phyloP scores from a whole-genome alignment of 2,329 filamentous ascomycete species.

The Incumbomyces lentus region DNA sequence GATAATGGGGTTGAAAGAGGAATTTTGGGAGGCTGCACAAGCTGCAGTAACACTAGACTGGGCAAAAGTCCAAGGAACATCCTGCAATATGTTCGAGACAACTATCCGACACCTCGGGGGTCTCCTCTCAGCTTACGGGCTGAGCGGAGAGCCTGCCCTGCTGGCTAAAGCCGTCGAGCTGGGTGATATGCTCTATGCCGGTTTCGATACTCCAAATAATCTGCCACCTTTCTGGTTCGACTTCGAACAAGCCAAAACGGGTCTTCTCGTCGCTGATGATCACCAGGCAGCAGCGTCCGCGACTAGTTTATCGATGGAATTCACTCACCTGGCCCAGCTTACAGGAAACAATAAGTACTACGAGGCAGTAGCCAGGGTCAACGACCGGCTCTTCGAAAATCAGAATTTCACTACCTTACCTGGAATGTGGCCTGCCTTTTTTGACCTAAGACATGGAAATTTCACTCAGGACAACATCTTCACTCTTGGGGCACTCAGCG shows the following conservation, averaged over 20 bases:
- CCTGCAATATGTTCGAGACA: constrained; percentile 76
- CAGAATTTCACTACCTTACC: constrained; percentile 29
- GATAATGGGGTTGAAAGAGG: constrained; percentile 50
- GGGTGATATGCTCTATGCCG: constrained; percentile 44
- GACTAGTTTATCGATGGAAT: constrained; percentile 32
- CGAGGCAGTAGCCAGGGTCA: constrained; percentile 29
- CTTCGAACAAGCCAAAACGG: constrained; percentile 17
- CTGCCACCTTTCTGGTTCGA: constrained; percentile 26
- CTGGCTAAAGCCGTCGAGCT: constrained; percentile 45
- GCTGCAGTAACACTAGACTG: constrained; percentile 48
- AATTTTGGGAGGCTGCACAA: constrained; percentile 45
- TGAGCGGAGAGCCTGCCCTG: constrained; percentile 38
- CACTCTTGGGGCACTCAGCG: constrained; percentile 34
- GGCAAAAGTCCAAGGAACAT: constrained; percentile 28
- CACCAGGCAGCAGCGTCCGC: no score
- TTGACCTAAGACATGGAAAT: constrained; percentile 28
- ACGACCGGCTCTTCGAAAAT: constrained; percentile 24
- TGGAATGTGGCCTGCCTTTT: constrained; percentile 30
- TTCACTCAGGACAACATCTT: constrained; percentile 37
- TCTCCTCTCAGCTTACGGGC: constrained; percentile 58
- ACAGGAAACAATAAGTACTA: constrained; percentile 30
- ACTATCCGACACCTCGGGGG: constrained; percentile 82
- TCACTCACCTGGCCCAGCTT: constrained; percentile 31
- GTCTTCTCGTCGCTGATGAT: constrained; percentile 26
- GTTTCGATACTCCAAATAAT: constrained; percentile 27